Evolutionary conservation across 2,329 filamentous ascomycete genomes (phyloP).

Genomic region (Cercospora brassicicola): DNA sequence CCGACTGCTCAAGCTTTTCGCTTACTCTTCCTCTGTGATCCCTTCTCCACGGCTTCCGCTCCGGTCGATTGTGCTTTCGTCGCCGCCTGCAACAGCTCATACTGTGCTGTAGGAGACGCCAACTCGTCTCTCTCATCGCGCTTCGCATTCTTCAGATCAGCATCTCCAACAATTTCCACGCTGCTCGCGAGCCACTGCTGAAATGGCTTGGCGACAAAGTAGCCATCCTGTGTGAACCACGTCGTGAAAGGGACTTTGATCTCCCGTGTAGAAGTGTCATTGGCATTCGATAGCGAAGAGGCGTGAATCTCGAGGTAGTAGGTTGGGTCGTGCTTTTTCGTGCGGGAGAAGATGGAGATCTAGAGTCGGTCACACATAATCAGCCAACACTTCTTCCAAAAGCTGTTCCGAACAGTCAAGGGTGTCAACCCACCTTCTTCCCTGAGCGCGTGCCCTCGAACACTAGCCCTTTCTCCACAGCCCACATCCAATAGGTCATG

Average conservation of each 20-base stretch:
- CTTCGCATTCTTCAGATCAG: conserved; percentile 59
- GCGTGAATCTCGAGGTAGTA: conserved; percentile 71
- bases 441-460: conserved; percentile 75
- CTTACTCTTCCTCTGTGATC: conserved; percentile 33
- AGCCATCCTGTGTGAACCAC: conserved; percentile 73
- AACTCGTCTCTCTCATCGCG: conserved; percentile 41
- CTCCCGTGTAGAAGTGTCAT: conserved; percentile 43
- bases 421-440: conserved; percentile 56
- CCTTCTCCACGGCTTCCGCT: conserved; percentile 25
- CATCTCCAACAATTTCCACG: conserved; percentile 64
- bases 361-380: conserved; percentile 40
- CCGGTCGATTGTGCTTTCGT: conserved; percentile 19
- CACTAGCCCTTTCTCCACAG: conserved; percentile 76
- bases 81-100: conserved; percentile 9
- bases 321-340: conserved; percentile 75
- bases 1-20: conserved; percentile 17
- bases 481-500: conserved; percentile 81
- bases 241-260: conserved; percentile 66
- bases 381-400: not conserved
- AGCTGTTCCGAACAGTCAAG: not conserved
- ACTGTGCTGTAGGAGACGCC: conserved; percentile 27
- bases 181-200: conserved; percentile 73
- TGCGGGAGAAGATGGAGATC: conserved; percentile 71
- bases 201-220: conserved; percentile 73
- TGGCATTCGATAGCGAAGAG: conserved; percentile 22